A percentile compares a stretch with the other conserved stretches of the same genome.
phyloP scores from a whole-genome alignment of 192 early-diverging fungal species.

The Helicostylum pulchrum region DNA sequence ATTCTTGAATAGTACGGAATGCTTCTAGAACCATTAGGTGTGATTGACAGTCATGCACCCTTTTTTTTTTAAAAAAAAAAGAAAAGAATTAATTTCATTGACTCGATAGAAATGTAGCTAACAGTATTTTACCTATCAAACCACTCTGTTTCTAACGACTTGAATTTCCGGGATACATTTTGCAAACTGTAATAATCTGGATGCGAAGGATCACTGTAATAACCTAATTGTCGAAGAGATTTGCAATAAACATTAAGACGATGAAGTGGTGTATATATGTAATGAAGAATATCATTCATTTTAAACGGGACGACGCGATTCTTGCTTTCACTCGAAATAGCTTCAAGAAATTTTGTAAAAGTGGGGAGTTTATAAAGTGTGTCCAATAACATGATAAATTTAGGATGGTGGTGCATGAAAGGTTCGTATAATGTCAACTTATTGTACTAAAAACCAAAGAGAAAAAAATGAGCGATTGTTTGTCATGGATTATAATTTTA shows the following conservation, averaged over 20 bases:
- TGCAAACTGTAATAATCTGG: constrained; percentile 19
- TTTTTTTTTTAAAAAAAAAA: constrained; percentile 4
- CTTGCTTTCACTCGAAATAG: background rate
- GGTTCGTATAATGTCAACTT: background rate
- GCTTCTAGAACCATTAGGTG: constrained; percentile 10
- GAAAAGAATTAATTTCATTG: background rate
- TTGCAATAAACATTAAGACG: constrained; percentile 1
- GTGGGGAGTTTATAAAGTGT: constrained; percentile 4
- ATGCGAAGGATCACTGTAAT: constrained; percentile 21
- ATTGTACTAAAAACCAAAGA: background rate
- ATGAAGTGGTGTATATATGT: constrained; percentile 10
- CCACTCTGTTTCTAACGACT: background rate
- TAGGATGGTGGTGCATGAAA: background rate
- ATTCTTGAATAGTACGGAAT: background rate
- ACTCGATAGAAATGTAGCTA: background rate
- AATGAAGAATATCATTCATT: background rate
- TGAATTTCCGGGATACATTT: background rate
- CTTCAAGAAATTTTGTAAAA: constrained; percentile 12
- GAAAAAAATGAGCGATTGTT: background rate
- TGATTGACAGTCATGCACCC: constrained; percentile 13
- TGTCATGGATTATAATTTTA: background rate
- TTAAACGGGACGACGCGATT: background rate
- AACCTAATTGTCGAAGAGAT: background rate
- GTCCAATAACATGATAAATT: constrained; percentile 7
- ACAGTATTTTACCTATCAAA: constrained; percentile 3